Conservation (phyloP, 1,284 basidiomycete species). For the Inonotus hispidus region DNA sequence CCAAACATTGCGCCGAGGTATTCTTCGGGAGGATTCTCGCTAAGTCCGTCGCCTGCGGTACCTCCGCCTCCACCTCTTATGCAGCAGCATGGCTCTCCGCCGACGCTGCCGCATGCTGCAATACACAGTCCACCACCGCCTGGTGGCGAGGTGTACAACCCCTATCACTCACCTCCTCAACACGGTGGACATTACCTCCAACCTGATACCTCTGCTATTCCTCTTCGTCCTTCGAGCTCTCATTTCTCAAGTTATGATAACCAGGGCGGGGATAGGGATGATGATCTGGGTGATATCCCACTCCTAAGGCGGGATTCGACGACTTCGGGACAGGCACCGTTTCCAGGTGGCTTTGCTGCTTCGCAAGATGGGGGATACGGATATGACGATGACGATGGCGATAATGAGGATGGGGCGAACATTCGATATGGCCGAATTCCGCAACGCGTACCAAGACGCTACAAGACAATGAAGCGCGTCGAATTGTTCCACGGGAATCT, state of each 20-base stretch:
- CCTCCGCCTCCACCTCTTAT: slow-evolving; percentile 5
- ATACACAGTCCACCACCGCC: slow-evolving; percentile 8
- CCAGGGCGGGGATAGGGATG: slow-evolving; percentile 34
- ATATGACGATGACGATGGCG: slow-evolving; percentile 15
- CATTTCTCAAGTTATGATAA: slow-evolving; percentile 31
- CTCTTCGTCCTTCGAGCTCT: slow-evolving; percentile 13
- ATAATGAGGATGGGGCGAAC: slow-evolving; percentile 42
- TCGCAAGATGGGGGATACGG: slow-evolving; percentile 17
- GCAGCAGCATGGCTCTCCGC: not conserved
- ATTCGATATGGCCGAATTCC: slow-evolving; percentile 84
- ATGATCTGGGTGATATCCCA: slow-evolving; percentile 59
- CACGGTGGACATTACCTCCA: slow-evolving; percentile 6
- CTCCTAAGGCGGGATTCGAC: slow-evolving; percentile 44
- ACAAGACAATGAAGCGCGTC: slow-evolving; percentile 89
- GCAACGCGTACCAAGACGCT: slow-evolving; percentile 76
- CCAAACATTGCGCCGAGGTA: slow-evolving; percentile 2
- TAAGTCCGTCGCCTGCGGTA: not conserved
- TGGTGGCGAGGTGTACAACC: slow-evolving; percentile 7
- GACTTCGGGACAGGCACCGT: slow-evolving; percentile 25
- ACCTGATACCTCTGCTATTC: not conserved
- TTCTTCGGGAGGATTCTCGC: slow-evolving; percentile 1
- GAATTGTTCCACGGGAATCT: slow-evolving; percentile 91
- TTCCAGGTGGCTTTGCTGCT: slow-evolving; percentile 39
- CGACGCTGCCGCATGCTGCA: slow-evolving; percentile 7
- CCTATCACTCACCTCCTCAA: slow-evolving; percentile 15